Percentiles rank a stretch among this genome's conserved stretches.
phyloP scores from a whole-genome alignment of 148 eudicot genomes.

The Arbutus unedo region DNA sequence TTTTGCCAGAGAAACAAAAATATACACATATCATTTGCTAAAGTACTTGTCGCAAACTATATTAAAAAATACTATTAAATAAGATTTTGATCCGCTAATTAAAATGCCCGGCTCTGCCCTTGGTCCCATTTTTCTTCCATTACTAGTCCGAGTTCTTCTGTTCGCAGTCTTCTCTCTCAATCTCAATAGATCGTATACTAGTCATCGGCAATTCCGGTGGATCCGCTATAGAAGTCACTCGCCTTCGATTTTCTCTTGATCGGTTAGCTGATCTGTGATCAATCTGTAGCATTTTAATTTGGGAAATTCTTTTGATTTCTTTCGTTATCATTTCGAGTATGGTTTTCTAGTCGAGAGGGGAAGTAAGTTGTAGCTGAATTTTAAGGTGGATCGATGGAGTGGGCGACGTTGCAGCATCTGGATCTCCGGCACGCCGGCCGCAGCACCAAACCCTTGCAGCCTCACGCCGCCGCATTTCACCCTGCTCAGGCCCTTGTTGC shows the following conservation, averaged over 20 bases:
- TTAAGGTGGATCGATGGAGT: slow-evolving; percentile 65
- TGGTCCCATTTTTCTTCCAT: too few species aligned
- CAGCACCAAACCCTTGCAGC: slow-evolving; percentile 79
- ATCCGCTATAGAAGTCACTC: neutral
- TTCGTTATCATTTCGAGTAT: neutral
- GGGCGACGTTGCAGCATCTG: slow-evolving; percentile 84
- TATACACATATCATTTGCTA: too few species aligned
- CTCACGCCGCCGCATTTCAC: slow-evolving; percentile 94
- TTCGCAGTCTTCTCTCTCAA: neutral
- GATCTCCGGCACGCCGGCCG: slow-evolving; percentile 97
- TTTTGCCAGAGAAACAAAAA: too few species aligned
- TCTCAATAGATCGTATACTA: neutral
- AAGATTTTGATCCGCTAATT: too few species aligned
- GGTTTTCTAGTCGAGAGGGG: neutral
- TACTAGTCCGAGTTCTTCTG: too few species aligned
- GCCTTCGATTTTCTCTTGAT: slow-evolving; percentile 5
- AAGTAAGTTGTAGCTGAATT: slow-evolving; percentile 5
- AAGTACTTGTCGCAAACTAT: too few species aligned
- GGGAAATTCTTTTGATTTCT: neutral
- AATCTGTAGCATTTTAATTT: slow-evolving; percentile 11
- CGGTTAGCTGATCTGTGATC: neutral
- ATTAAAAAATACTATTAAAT: too few species aligned
- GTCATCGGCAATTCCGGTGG: slow-evolving; percentile 2
- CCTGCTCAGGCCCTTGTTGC: slow-evolving; percentile 79
- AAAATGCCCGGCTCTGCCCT: too few species aligned